phyloP scores from a whole-genome alignment of 257 asterid species.

The Eucommia ulmoides region DNA sequence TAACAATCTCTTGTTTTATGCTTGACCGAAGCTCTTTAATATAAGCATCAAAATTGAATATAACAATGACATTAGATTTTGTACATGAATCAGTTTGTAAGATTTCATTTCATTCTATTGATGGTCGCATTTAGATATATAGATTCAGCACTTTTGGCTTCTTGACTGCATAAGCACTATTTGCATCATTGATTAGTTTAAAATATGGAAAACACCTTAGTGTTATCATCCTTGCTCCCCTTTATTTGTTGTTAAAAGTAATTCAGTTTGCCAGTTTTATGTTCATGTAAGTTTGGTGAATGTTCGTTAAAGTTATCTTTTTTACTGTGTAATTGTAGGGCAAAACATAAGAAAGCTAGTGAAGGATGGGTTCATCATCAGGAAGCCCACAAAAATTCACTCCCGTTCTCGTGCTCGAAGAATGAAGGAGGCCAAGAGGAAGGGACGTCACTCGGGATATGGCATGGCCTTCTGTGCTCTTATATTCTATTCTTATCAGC shows the following conservation, averaged over 20 bases:
- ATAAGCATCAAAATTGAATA: too few species aligned
- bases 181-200: not conserved
- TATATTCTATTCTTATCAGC: too few species aligned
- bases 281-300: not conserved
- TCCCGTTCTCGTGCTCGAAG: slow-evolving; percentile 53
- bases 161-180: not conserved
- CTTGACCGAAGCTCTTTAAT: too few species aligned
- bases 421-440: slow-evolving; percentile 52
- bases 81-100: too few species aligned
- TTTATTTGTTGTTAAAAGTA: not conserved
- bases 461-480: slow-evolving; percentile 19
- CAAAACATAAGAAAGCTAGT: slow-evolving; percentile 47
- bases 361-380: slow-evolving; percentile 42
- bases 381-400: slow-evolving; percentile 50
- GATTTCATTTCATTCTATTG: too few species aligned
- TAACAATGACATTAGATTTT: too few species aligned
- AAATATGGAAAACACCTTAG: not conserved
- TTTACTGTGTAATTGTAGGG: slow-evolving; percentile 4
- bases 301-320: not conserved
- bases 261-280: not conserved
- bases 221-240: not conserved
- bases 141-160: not conserved
- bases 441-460: slow-evolving; percentile 51
- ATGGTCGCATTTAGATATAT: too few species aligned
- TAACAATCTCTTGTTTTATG: too few species aligned